A percentile compares a stretch with the other conserved stretches of the same genome.
Conservation (phyloP, 164 flowering plant species). For the Hamamelis virginiana region DNA sequence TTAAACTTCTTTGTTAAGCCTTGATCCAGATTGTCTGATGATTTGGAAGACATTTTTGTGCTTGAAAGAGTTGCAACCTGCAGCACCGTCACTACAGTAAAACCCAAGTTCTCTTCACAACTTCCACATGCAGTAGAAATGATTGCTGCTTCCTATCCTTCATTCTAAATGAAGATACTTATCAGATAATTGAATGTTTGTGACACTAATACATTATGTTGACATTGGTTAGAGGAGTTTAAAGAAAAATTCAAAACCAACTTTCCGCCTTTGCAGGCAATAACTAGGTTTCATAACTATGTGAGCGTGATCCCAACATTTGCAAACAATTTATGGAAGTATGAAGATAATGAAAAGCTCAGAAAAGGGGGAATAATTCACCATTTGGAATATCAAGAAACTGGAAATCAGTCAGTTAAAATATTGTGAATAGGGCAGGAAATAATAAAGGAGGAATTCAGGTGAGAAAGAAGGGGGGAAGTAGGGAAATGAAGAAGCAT, state of each 20-base stretch:
- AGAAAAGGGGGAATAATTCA: not conserved
- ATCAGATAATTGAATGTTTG: not conserved
- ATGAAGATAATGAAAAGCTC: not conserved
- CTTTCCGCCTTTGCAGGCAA: not conserved
- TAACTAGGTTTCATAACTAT: not conserved
- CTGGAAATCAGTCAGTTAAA: not conserved
- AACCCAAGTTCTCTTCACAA: not conserved
- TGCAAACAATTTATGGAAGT: not conserved
- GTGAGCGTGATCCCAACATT: not conserved
- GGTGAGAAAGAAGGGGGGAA: not conserved
- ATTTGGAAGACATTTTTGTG: not conserved
- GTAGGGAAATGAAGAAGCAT: not conserved
- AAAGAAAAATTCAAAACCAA: not conserved
- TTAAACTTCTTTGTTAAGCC: constrained; percentile 3
- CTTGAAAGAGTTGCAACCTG: constrained; percentile 8
- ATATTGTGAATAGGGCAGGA: not conserved
- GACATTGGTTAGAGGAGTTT: not conserved
- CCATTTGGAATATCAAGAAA: not conserved
- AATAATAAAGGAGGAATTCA: not conserved
- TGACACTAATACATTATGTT: not conserved
- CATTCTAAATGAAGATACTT: not conserved
- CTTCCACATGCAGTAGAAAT: not conserved
- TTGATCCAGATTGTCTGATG: not conserved
- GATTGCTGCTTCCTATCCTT: not conserved
- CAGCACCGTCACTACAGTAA: not conserved